Base-by-base conservation (phyloP, 2,329 filamentous ascomycete genomes). In the Colletotrichum sp. region DNA sequence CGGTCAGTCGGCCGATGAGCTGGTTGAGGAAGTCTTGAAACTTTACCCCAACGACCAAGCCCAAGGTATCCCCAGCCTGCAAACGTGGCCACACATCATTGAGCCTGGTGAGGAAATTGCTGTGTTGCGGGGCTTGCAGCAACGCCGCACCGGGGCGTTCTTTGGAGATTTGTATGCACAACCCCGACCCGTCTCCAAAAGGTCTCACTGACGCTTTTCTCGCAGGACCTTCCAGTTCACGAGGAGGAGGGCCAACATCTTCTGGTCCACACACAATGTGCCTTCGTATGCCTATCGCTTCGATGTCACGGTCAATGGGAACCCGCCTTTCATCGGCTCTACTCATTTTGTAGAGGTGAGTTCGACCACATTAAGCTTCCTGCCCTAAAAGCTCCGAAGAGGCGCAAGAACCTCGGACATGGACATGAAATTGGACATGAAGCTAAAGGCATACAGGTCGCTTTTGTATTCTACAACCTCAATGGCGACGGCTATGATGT, bases 391-490 rank as follows among this genome's bases (percentile, higher is more conserved):
- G 12, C n/a, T 52, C n/a, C n/a, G 44, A 52, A 52, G 44, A 21
- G 44, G 44, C n/a, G 21, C 44, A 21, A 32, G 32, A 34, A 24
- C 30, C 32, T 55, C 28, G 16, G 6, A 21, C 13, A 28, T 24
- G 65, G 44, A 36, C n/a, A 24, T 34, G 32, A 34, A 34, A 34
- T 34, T 34, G 32, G 32, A 34, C 32, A 34, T 9, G 1, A 9
- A 30, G 26, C 26, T 60, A n/a, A 60, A 36, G 18, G 12, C 7
- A 21, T 10, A 3, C 1, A 87, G 71, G 81, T 88, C 24, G 80
- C 84, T 8, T 83, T 89, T 69, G 82, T 84, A n/a, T 88, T 90
- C 71, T 80, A 82, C 59, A 86, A 84, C 65, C 62, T 81, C 15
- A 77, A 80, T 34, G 83, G 83, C 18, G 75, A 79, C 7, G 83